Percentiles rank a stretch among this genome's conserved stretches.
Evolutionary conservation across 257 asterid species (phyloP).

Genomic region (Penstemon davidsonii): DNA sequence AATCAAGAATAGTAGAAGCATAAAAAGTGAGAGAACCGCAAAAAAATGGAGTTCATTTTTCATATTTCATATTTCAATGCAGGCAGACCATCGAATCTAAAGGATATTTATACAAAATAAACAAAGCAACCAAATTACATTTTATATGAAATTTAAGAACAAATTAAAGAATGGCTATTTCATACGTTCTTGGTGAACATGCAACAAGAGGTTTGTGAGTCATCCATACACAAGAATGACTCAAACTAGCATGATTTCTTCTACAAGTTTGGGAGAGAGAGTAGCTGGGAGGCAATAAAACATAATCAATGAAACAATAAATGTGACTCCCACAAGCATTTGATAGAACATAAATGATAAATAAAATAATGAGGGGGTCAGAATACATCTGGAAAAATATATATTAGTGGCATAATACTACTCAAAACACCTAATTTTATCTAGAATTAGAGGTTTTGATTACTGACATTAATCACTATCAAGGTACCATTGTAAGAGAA

Average conservation of each 20-base stretch:
- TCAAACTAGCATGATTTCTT: background rate
- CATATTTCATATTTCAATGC: background rate
- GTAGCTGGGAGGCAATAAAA: no score
- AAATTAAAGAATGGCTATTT: no score
- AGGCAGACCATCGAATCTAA: background rate
- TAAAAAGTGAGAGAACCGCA: conserved; percentile 4
- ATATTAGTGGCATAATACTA: background rate
- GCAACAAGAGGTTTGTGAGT: background rate
- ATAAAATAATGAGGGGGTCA: no score
- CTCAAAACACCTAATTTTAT: background rate
- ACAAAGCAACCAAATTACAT: background rate
- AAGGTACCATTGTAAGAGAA: no score
- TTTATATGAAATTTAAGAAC: no score
- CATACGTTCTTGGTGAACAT: background rate
- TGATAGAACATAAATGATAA: background rate
- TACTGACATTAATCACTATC: background rate
- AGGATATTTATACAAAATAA: background rate
- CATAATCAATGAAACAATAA: background rate
- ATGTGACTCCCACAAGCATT: background rate
- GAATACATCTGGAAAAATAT: background rate
- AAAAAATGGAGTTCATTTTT: background rate
- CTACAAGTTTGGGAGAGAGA: no score
- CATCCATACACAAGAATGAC: background rate
- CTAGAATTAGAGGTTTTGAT: no score
- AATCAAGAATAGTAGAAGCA: background rate